Percentiles rank a stretch among this genome's conserved stretches.
Conservation (phyloP, 345 rosid species). For the Combretum micranthum region DNA sequence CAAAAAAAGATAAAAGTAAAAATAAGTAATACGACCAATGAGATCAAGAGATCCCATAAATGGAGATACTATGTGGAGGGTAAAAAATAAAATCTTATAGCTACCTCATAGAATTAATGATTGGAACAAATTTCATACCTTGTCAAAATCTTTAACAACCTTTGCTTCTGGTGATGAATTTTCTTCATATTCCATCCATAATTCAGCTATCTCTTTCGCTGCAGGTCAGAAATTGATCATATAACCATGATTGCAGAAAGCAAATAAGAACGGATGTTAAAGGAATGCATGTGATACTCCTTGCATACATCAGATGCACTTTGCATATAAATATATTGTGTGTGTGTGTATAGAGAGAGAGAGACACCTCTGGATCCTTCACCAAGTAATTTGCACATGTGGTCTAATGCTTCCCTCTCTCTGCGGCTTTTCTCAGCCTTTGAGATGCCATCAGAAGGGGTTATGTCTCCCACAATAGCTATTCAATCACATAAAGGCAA, state of each 20-base stretch:
- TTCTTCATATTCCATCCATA: slow-evolving; percentile 92
- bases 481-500: slow-evolving; percentile 18
- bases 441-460: slow-evolving; percentile 81
- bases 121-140: slow-evolving; percentile 26
- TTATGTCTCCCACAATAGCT: slow-evolving; percentile 97
- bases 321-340: no score
- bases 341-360: background rate
- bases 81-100: background rate
- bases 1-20: no score
- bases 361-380: slow-evolving; percentile 64
- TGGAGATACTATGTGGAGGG: background rate
- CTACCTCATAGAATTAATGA: no score
- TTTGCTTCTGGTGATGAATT: slow-evolving; percentile 90
- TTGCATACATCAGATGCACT: no score
- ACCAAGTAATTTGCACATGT: slow-evolving; percentile 89
- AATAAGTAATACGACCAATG: no score
- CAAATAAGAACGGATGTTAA: background rate
- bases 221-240: slow-evolving; percentile 13
- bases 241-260: background rate
- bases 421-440: slow-evolving; percentile 81
- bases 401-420: slow-evolving; percentile 79
- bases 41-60: background rate
- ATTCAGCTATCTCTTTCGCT: slow-evolving; percentile 68
- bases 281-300: no score
- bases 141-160: slow-evolving; percentile 91